Evolutionary conservation across 1,284 basidiomycete species (phyloP), one percentile per base, ranked within the genome.

Genomic region (Puccinia novopanici): DNA sequence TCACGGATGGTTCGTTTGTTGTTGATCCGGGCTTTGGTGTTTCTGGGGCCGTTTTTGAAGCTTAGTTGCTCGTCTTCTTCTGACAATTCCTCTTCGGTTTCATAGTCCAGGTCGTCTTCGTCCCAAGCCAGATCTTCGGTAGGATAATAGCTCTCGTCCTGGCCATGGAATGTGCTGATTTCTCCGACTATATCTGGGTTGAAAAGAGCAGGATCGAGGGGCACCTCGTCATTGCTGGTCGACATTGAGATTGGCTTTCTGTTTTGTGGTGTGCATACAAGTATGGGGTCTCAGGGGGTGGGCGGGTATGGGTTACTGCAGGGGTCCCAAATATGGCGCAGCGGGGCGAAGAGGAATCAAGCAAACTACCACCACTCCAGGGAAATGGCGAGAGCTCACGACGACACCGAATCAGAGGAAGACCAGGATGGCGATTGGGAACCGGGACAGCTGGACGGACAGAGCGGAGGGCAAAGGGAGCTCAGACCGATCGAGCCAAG

Each of bases 161-260:
- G 52, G 10, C 40, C 71, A 10, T n/a, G 71, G 55, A 73, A 67
- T 1, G 19, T 19, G 63, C 17, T 59, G 3, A 15, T 54, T 30
- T 59, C 45, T 34, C 75, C 75, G 0, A 78, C 75, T 37, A 78
- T 65, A 4, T 78, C 75, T 55, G 75, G 75, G 54, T 78, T 78
- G 75, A 78, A 78, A 48, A 78, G 19, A 42, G 70, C 52, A 10
- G 75, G 75, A 59, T 78, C 75, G 2, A 78, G 48, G 3, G 75
- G 75, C 27, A 78, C 9, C 22, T n/a, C 27, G 42, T n/a, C 4
- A 27, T 48, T 67, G 48, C 30, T 54, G 45, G 48, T 27, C 45
- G 27, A 24, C 55, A 57, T 48, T 17, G 34, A 27, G 27, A 3
- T 48, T 42, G 13, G 12, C 15, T 48, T 30, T 27, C 30, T 24